Conservation (phyloP, 345 rosid genomes). For the Brassica napus region Da-Ae NC_063442.1:23876001-23876500, state of each 20-base stretch:
- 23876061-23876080: slow-evolving; percentile 57
- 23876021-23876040: slow-evolving; percentile 42
- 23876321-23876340: slow-evolving; percentile 19
- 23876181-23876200: slow-evolving; percentile 39
- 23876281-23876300: slow-evolving; percentile 23
- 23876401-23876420: neutral
- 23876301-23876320: slow-evolving; percentile 35
- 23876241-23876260: slow-evolving; percentile 14
- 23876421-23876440: neutral
- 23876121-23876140: neutral
- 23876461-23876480: neutral
- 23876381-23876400: neutral
- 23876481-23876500: neutral
- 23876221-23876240: neutral
- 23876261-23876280: slow-evolving; percentile 1
- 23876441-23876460: neutral
- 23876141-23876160: slow-evolving; percentile 29
- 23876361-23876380: neutral
- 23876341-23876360: slow-evolving; percentile 22
- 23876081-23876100: slow-evolving; percentile 41
- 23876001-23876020: slow-evolving; percentile 43
- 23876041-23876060: slow-evolving; percentile 49
- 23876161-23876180: slow-evolving; percentile 12
- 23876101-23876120: slow-evolving; percentile 23
- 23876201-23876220: slow-evolving; percentile 22